Conservation (phyloP, 2,329 filamentous ascomycete genomes). For the Aspergillus sp. region DNA sequence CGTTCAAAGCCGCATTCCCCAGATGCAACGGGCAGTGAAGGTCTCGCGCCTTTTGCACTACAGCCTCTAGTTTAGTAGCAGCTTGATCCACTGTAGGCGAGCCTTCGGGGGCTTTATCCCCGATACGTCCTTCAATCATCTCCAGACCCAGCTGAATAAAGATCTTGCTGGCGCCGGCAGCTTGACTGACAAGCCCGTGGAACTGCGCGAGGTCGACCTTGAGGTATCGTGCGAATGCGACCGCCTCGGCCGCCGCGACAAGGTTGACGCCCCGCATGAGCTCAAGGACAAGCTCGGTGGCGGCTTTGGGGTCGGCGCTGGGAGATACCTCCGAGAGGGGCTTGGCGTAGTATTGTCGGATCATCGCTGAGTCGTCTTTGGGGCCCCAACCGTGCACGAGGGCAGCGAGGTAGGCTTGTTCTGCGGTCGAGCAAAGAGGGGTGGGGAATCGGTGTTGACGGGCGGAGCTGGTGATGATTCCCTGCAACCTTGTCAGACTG, state of each 20-base stretch:
- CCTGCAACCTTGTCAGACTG: conserved; percentile 33
- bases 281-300: conserved; percentile 48
- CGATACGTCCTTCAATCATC: conserved; percentile 40
- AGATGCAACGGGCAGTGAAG: conserved; percentile 44
- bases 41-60: conserved; percentile 48
- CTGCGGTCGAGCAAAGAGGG: conserved; percentile 65
- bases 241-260: conserved; percentile 54
- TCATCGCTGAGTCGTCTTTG: conserved; percentile 60
- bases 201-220: conserved; percentile 52
- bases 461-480: conserved; percentile 71
- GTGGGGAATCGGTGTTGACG: conserved; percentile 62
- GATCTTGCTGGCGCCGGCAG: conserved; percentile 52
- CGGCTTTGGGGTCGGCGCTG: conserved; percentile 37
- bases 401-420: conserved; percentile 67
- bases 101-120: conserved; percentile 32
- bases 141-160: conserved; percentile 47
- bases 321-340: conserved; percentile 47
- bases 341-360: conserved; percentile 56
- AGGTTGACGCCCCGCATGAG: conserved; percentile 54
- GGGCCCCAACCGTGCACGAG: conserved; percentile 61
- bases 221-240: conserved; percentile 52
- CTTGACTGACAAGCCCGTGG: conserved; percentile 52
- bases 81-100: conserved; percentile 45
- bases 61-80: conserved; percentile 43
- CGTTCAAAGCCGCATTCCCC: conserved; percentile 42